A percentile compares a stretch with the other conserved stretches of the same genome.
Conservation (phyloP, 768 basidiomycete species). For the Strobilomyces confusus region DNA sequence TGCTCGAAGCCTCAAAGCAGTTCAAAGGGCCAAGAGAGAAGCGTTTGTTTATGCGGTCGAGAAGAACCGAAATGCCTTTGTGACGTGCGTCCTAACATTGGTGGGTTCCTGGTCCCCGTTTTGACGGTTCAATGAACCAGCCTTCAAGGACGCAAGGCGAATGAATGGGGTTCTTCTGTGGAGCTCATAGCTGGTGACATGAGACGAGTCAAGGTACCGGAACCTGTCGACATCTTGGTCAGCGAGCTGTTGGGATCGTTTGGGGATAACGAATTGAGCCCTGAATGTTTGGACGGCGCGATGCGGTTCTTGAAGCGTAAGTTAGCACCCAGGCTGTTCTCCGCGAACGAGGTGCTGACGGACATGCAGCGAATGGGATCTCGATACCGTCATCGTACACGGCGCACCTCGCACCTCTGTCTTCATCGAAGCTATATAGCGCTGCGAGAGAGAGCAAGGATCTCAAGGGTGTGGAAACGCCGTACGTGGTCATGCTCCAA, state of each 20-base stretch:
- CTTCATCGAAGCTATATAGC: conserved; percentile 88
- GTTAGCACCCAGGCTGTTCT: conserved; percentile 1
- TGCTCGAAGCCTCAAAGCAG: conserved; percentile 73
- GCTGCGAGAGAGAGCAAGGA: conserved; percentile 69
- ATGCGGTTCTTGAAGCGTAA: conserved; percentile 88
- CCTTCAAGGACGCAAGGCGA: conserved; percentile 74
- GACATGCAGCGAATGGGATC: conserved; percentile 72
- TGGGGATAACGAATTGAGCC: conserved; percentile 97
- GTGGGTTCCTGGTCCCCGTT: conserved; percentile 5
- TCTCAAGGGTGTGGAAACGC: conserved; percentile 81
- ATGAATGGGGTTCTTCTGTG: conserved; percentile 82
- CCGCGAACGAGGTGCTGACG: conserved; percentile 9
- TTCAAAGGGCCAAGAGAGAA: conserved; percentile 58
- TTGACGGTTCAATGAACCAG: conserved; percentile 38
- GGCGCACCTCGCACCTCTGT: conserved; percentile 89
- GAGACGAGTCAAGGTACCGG: conserved; percentile 78
- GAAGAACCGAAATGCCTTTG: conserved; percentile 94
- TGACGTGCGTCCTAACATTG: conserved; percentile 65
- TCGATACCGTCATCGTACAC: conserved; percentile 97
- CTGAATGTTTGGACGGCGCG: conserved; percentile 96
- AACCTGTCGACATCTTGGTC: conserved; percentile 88
- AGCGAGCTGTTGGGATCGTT: conserved; percentile 96
- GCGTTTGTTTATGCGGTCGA: conserved; percentile 84
- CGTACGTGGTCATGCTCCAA: conserved; percentile 98
- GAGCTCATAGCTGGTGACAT: conserved; percentile 92